phyloP scores from a whole-genome alignment of 345 rosid species.

The Salix viminalis region DNA sequence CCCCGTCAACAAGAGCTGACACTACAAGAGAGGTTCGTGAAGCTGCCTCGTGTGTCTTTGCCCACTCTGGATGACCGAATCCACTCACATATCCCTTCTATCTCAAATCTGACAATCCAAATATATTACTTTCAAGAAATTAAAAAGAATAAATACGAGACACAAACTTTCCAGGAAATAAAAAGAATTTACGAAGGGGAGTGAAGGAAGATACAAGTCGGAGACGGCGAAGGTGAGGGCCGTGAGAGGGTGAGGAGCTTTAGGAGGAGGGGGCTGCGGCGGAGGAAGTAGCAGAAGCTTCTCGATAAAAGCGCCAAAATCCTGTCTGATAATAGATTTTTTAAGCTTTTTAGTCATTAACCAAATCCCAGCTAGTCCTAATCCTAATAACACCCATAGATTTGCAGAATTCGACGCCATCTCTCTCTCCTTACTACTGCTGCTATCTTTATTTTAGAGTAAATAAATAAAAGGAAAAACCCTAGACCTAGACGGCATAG shows the following conservation, averaged over 20 bases:
- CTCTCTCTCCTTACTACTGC: background rate
- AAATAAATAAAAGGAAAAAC: background rate
- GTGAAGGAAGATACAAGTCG: constrained; percentile 50
- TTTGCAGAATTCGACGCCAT: constrained; percentile 71
- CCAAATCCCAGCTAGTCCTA: constrained; percentile 79
- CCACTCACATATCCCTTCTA: constrained; percentile 86
- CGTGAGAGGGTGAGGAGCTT: constrained; percentile 94
- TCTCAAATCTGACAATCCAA: constrained; percentile 60
- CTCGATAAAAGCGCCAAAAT: constrained; percentile 85
- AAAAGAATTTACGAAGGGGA: background rate
- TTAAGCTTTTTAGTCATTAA: constrained; percentile 57
- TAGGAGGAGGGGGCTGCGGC: constrained; percentile 96
- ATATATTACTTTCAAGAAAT: background rate
- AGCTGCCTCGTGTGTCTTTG: constrained; percentile 62
- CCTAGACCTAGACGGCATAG: background rate
- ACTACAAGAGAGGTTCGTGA: constrained; percentile 59
- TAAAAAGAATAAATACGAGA: too few species aligned
- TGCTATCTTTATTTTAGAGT: background rate
- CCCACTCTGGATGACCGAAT: constrained; percentile 96
- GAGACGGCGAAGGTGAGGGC: constrained; percentile 78
- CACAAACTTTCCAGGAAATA: background rate
- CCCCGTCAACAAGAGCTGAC: constrained; percentile 75
- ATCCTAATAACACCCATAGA: constrained; percentile 78
- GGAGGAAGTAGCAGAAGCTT: constrained; percentile 85
- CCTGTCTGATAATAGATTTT: constrained; percentile 54